A percentile compares a stretch with the other conserved stretches of the same genome.
Evolutionary conservation across 2,329 filamentous ascomycete species (phyloP).

Genomic region (Fusarium decemcellulare): DNA sequence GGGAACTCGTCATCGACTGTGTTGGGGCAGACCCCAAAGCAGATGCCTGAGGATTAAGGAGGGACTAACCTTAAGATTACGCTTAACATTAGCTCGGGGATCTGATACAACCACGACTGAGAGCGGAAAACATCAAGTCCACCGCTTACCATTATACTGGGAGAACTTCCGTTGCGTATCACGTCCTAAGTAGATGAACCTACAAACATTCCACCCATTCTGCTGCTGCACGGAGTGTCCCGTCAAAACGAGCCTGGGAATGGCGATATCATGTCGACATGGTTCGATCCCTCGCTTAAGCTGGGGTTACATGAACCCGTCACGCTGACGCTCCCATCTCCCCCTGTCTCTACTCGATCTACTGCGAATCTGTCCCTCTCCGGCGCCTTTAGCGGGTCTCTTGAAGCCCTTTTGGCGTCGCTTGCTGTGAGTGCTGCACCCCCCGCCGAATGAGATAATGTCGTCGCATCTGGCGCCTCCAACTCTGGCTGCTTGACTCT

Average conservation of each 20-base stretch:
- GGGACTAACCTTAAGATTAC: too few species aligned
- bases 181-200: too few species aligned
- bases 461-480: conserved; percentile 4
- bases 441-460: conserved; percentile 9
- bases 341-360: conserved; percentile 12
- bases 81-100: too few species aligned
- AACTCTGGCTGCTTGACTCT: background rate
- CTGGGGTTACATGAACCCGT: background rate
- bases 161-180: too few species aligned
- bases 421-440: background rate
- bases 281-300: background rate
- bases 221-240: background rate
- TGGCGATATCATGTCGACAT: background rate
- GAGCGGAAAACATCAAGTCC: too few species aligned
- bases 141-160: too few species aligned
- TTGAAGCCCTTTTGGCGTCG: conserved; percentile 1
- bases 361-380: conserved; percentile 10
- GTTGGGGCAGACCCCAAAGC: background rate
- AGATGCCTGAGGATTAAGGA: too few species aligned
- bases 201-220: too few species aligned
- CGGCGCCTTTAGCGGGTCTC: conserved; percentile 15
- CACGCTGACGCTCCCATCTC: conserved; percentile 1
- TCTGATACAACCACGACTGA: too few species aligned
- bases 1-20: too few species aligned
- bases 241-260: background rate